phyloP scores from a whole-genome alignment of 345 rosid genomes.

The Citrus sp. region DNA sequence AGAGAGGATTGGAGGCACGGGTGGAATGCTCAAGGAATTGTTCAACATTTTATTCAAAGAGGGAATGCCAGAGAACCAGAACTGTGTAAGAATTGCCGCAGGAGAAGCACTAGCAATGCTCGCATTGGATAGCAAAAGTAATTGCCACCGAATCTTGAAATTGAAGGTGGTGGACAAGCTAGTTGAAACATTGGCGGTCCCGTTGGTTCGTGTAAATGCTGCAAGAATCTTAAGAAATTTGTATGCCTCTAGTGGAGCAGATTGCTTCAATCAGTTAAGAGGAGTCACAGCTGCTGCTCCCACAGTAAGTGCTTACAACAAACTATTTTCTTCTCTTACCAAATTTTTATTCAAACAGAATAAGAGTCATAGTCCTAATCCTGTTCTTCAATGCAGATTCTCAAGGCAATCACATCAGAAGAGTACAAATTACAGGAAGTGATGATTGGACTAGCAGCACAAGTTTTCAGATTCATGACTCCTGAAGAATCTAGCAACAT shows the following conservation, averaged over 20 bases:
- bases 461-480: constrained; percentile 57
- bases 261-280: constrained; percentile 49
- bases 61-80: constrained; percentile 27
- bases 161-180: constrained; percentile 45
- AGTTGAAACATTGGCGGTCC: constrained; percentile 48
- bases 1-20: constrained; percentile 82
- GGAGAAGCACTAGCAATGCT: constrained; percentile 93
- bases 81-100: constrained; percentile 59
- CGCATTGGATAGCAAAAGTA: constrained; percentile 66
- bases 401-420: constrained; percentile 55
- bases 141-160: constrained; percentile 67
- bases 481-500: constrained; percentile 42
- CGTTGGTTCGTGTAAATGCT: constrained; percentile 57
- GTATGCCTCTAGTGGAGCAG: constrained; percentile 50
- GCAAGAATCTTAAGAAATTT: constrained; percentile 75
- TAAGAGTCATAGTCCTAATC: not conserved
- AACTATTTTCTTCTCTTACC: not conserved
- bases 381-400: constrained; percentile 46
- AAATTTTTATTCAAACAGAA: not conserved
- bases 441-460: constrained; percentile 68
- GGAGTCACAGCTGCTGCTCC: constrained; percentile 60
- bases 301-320: constrained; percentile 39
- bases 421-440: constrained; percentile 85
- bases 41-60: constrained; percentile 62
- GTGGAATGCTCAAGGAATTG: constrained; percentile 76